These are phyloP conservation scores for Ceratocystis alfenasii DNA, from an alignment of 2,329 filamentous ascomycete genomes.

Conservation along the genomic window DNA sequence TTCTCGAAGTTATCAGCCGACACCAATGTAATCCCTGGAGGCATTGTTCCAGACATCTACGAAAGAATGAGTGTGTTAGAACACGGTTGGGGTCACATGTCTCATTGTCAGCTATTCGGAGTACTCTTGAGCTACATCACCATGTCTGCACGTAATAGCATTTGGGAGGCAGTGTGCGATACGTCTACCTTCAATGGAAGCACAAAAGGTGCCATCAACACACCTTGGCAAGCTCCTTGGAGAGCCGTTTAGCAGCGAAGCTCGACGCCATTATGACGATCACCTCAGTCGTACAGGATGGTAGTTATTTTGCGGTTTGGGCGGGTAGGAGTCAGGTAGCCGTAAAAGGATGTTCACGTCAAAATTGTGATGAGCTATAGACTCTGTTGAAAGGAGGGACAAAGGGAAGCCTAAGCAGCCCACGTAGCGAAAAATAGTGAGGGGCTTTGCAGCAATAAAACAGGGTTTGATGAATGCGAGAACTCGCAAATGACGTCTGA, in stretches of 20 bases:
- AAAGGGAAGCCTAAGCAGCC: background rate
- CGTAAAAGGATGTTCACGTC: background rate
- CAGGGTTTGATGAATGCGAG: background rate
- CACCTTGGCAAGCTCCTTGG: slow-evolving; percentile 50
- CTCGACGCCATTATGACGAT: slow-evolving; percentile 27
- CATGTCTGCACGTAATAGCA: background rate
- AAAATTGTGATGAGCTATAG: background rate
- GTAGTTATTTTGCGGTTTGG: background rate
- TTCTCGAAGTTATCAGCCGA: slow-evolving; percentile 71
- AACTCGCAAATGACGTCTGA: background rate
- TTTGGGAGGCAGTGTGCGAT: background rate
- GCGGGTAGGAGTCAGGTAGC: background rate
- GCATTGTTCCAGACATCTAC: slow-evolving; percentile 44
- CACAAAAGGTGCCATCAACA: background rate
- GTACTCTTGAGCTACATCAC: background rate
- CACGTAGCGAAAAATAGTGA: background rate
- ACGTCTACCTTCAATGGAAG: slow-evolving; percentile 10
- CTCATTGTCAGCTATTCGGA: background rate
- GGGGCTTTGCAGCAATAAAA: background rate
- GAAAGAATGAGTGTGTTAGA: slow-evolving; percentile 5
- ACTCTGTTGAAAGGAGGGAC: background rate
- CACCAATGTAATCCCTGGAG: slow-evolving; percentile 65
- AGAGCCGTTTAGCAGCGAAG: slow-evolving; percentile 45
- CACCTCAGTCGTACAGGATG: background rate
- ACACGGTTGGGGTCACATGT: background rate